Evolutionary conservation across 2,329 filamentous ascomycete genomes (phyloP), one percentile per base, ranked within the genome.

Genomic region (Curvularia lunata): DNA sequence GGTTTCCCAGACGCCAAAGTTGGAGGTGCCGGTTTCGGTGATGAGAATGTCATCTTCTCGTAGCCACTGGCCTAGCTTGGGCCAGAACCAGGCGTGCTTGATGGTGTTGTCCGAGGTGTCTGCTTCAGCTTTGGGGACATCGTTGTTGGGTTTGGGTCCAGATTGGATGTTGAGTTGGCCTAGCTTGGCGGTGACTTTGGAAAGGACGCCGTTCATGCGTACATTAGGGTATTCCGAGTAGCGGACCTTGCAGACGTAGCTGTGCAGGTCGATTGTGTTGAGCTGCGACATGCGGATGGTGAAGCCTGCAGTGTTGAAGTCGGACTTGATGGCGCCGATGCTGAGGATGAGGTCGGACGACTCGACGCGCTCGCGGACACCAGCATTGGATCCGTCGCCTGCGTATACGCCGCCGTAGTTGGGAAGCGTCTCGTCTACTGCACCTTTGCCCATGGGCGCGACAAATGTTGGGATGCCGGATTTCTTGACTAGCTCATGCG

Each of bases 381-480:
- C 83, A 1, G 85, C 82, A 51, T 88, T 85, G 30, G 88, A 92
- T 34, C 89, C 91, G 57, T 84, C 84, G n/a, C 92, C 92, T 8
- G 90, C 89, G 74, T 96, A 96, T 5, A 96, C 90, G 62, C 92
- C 92, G 21, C 90, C 90, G 66, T 89, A 96, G 69, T 86, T 90
- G n/a, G 84, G 80, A 46, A 90, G 83, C 1, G 84, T 85, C 76
- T 97, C 92, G 68, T 95, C 85, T 46, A 97, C 85, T 19, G 90
- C 90, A 18, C 91, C 86, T 79, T 96, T 96, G 46, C 92, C 92
- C 90, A 96, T 96, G 2, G 92, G 91, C 0, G 91, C 90, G n/a
- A 93, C 90, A 67, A 95, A 96, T 0, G 91, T 89, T 4, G 92
- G 92, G 7, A 96, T 80, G 4, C 86, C 82, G 1, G 91, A 91